Conservation (phyloP, 176 grass and related monocot species). For the Eragrostis nindensis region DNA sequence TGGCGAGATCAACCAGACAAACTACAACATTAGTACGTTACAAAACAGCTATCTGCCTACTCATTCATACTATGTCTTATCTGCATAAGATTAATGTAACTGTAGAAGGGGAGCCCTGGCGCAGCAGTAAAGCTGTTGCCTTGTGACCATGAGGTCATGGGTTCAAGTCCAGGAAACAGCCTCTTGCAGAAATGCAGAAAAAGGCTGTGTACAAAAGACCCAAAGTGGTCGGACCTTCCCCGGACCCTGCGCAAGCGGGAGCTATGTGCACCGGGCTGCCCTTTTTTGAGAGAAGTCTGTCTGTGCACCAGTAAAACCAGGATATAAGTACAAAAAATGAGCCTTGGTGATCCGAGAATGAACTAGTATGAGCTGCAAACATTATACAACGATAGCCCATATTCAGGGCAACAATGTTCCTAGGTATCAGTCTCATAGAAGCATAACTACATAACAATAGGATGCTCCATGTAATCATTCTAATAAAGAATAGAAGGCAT, state of each 20-base stretch:
- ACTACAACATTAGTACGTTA: background rate
- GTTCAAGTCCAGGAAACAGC: too few relatives aligned
- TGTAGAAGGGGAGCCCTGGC: too few relatives aligned
- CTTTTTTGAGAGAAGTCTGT: slow-evolving; percentile 11
- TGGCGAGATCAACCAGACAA: background rate
- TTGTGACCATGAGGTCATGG: too few relatives aligned
- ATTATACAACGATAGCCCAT: background rate
- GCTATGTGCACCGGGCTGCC: too few relatives aligned
- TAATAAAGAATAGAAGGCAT: background rate
- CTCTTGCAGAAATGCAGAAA: too few relatives aligned
- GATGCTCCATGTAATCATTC: slow-evolving; percentile 1
- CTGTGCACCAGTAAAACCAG: background rate
- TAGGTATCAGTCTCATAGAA: too few relatives aligned
- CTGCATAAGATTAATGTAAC: background rate
- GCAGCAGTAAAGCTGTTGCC: too few relatives aligned
- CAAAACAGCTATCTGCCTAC: background rate
- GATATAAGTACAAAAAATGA: background rate
- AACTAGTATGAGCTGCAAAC: background rate
- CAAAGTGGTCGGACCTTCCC: too few relatives aligned
- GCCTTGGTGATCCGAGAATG: background rate
- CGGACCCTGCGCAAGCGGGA: too few relatives aligned
- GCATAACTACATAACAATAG: background rate
- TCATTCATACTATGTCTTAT: slow-evolving; percentile 1
- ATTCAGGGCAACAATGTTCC: too few relatives aligned
- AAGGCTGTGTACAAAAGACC: too few relatives aligned